Conservation (phyloP, 345 rosid species). For the Turritis glabra region DNA sequence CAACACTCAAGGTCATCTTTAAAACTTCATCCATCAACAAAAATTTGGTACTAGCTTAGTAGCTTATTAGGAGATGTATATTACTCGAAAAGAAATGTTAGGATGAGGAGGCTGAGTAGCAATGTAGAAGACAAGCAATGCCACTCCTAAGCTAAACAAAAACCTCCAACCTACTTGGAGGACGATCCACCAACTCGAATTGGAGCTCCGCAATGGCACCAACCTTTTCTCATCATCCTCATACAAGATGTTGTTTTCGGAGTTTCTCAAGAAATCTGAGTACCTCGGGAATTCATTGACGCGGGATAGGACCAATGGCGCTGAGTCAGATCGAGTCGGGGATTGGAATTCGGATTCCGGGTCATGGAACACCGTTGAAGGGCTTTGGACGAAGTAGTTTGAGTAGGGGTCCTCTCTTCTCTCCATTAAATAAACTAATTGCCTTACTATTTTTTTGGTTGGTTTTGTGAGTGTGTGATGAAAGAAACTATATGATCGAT, state of each 20-base stretch:
- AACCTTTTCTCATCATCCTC: constrained; percentile 47
- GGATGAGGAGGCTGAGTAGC: constrained; percentile 88
- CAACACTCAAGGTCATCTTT: not conserved
- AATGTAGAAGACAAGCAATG: constrained; percentile 77
- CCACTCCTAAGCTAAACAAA: constrained; percentile 61
- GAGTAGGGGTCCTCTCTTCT: constrained; percentile 48
- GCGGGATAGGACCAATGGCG: constrained; percentile 27
- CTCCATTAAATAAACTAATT: constrained; percentile 25
- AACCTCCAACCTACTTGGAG: constrained; percentile 80
- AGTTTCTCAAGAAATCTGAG: constrained; percentile 51
- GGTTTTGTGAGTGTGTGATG: not conserved
- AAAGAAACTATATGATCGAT: not conserved
- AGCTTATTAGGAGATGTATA: not conserved
- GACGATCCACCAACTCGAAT: constrained; percentile 59
- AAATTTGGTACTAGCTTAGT: not conserved
- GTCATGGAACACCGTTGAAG: constrained; percentile 48
- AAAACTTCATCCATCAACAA: too few relatives aligned
- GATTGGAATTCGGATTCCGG: constrained; percentile 45
- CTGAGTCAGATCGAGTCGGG: constrained; percentile 44
- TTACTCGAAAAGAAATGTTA: constrained; percentile 64
- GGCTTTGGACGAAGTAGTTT: constrained; percentile 76
- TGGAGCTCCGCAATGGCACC: constrained; percentile 49
- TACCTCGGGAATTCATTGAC: constrained; percentile 49
- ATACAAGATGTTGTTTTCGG: constrained; percentile 49
- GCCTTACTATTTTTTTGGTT: constrained; percentile 9